phyloP scores from a whole-genome alignment of 108 stramenopile genomes.

The Cyclotella sp. region DNA sequence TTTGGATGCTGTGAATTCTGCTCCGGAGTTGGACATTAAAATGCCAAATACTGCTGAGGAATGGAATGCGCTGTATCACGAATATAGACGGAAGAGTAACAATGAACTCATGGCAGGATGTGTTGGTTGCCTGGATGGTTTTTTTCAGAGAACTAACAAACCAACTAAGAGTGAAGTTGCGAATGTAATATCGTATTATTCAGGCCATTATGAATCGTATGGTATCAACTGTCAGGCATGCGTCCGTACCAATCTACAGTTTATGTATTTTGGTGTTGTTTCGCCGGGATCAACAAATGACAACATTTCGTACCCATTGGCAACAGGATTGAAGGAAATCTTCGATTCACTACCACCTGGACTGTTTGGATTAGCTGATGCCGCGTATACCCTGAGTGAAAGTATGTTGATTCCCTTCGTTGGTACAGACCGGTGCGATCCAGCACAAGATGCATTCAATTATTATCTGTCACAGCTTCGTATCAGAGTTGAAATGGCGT shows the following conservation, averaged over 20 bases:
- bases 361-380: no score
- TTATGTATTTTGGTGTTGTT: no score
- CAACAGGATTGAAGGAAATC: neutral
- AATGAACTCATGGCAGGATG: neutral
- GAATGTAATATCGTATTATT: no score
- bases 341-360: neutral
- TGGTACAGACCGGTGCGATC: neutral
- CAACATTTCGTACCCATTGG: no score
- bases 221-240: slow-evolving; percentile 5
- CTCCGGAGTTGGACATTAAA: slow-evolving; percentile 1
- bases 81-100: neutral
- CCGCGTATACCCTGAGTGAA: no score
- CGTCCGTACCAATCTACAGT: neutral
- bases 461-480: slow-evolving; percentile 24
- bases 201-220: no score
- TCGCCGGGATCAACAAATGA: no score
- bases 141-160: slow-evolving; percentile 3
- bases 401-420: neutral
- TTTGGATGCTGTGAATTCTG: slow-evolving; percentile 7
- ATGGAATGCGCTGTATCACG: neutral
- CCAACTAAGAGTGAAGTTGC: slow-evolving; percentile 1
- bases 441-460: no score
- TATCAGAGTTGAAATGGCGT: slow-evolving; percentile 46
- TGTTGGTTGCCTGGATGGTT: neutral
- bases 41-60: neutral